Evolutionary conservation across 228 moss, liverwort and hornwort species (phyloP).

Genomic region (Sphagnum fallax): DNA sequence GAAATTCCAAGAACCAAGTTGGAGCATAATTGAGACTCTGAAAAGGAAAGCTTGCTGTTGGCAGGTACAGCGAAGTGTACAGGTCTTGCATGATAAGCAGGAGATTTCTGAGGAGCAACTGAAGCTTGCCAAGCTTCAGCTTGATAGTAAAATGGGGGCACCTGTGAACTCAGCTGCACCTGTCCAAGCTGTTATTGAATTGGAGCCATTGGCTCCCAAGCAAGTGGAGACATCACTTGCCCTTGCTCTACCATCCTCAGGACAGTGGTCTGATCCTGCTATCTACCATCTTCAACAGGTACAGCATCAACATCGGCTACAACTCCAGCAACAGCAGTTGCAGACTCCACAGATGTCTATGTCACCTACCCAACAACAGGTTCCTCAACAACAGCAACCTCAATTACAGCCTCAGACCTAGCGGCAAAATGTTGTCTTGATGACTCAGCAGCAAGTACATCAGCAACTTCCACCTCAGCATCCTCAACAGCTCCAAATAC

Average conservation of each 20-base stretch:
- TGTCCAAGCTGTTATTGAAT: slow-evolving; percentile 29
- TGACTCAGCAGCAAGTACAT: slow-evolving; percentile 12
- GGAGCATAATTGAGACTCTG: not conserved
- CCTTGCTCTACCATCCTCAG: slow-evolving; percentile 17
- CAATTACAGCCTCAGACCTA: slow-evolving; percentile 3
- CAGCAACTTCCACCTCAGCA: slow-evolving; percentile 6
- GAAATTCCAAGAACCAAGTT: not conserved
- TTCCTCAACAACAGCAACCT: slow-evolving; percentile 8
- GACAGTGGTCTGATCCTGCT: slow-evolving; percentile 13
- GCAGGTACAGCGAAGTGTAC: slow-evolving; percentile 82
- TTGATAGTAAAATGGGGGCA: slow-evolving; percentile 42
- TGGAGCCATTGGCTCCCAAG: slow-evolving; percentile 32
- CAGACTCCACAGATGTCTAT: slow-evolving; percentile 11
- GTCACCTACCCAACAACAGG: slow-evolving; percentile 2
- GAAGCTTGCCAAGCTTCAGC: slow-evolving; percentile 71
- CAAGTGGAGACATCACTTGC: slow-evolving; percentile 30
- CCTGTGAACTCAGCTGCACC: slow-evolving; percentile 5
- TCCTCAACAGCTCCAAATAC: slow-evolving; percentile 18
- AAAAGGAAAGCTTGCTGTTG: not conserved
- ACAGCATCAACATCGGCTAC: slow-evolving; percentile 10
- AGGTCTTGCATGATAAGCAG: slow-evolving; percentile 78
- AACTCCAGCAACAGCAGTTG: slow-evolving; percentile 14
- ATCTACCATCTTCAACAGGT: slow-evolving; percentile 16
- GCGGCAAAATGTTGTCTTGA: not conserved
- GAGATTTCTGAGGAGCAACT: slow-evolving; percentile 79